phyloP scores from a whole-genome alignment of 352 stramenopile species.

The Globisporangium spiculum region DNA sequence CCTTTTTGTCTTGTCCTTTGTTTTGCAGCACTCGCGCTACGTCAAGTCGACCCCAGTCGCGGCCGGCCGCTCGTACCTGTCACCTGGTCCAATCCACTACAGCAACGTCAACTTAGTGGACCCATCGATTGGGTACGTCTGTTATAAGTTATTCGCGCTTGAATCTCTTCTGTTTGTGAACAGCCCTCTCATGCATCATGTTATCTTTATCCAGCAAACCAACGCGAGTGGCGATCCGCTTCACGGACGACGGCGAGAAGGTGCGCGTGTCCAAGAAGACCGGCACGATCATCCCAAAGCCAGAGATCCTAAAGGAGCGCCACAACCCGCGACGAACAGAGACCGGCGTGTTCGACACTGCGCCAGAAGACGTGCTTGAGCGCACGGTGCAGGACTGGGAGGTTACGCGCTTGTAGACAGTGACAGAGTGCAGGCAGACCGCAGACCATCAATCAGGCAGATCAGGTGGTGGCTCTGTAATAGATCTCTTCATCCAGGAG shows the following conservation, averaged over 20 bases:
- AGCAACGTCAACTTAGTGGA: slow-evolving; percentile 86
- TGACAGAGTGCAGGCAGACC: background rate
- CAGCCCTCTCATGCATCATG: background rate
- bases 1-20: background rate
- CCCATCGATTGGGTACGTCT: slow-evolving; percentile 56
- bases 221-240: slow-evolving; percentile 77
- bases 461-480: background rate
- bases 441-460: background rate
- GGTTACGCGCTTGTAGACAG: slow-evolving; percentile 57
- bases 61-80: slow-evolving; percentile 73
- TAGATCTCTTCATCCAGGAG: background rate
- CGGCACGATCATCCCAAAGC: slow-evolving; percentile 94
- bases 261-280: slow-evolving; percentile 94
- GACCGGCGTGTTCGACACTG: slow-evolving; percentile 77
- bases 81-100: slow-evolving; percentile 83
- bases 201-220: slow-evolving; percentile 40
- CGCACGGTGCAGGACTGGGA: slow-evolving; percentile 79
- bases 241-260: slow-evolving; percentile 92
- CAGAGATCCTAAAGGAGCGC: slow-evolving; percentile 88
- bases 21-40: slow-evolving; percentile 62
- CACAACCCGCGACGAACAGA: slow-evolving; percentile 82
- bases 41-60: slow-evolving; percentile 75
- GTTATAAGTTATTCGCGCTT: background rate
- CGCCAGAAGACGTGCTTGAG: slow-evolving; percentile 76
- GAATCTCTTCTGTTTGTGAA: background rate